These are phyloP conservation scores for Paramecium octaurelia DNA, from an alignment of 73 alveolate species.

Conservation along the genomic window DNA sequence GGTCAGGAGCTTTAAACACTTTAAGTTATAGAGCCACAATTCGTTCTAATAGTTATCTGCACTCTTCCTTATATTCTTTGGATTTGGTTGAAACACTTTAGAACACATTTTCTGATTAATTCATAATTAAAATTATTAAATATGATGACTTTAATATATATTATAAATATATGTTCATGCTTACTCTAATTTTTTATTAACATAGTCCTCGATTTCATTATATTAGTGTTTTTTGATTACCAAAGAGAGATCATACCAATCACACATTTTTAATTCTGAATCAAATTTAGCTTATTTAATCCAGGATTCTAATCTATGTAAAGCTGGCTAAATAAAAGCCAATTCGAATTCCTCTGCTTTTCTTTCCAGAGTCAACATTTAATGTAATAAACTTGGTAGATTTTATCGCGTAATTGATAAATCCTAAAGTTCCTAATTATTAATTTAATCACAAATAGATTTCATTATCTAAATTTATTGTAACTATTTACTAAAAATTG, in stretches of 20 bases:
- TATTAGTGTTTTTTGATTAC: neutral
- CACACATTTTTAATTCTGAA: neutral
- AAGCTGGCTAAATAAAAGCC: neutral
- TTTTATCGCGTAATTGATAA: neutral
- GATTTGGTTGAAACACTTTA: neutral
- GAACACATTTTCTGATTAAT: neutral
- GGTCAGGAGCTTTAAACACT: slow-evolving; percentile 47
- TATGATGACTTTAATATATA: neutral
- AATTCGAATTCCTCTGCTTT: neutral
- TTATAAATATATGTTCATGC: neutral
- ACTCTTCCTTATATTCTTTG: slow-evolving; percentile 30
- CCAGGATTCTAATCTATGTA: neutral
- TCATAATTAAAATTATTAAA: neutral
- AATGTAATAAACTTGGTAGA: neutral
- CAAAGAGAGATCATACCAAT: neutral
- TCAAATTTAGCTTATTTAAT: neutral
- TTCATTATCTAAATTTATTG: neutral
- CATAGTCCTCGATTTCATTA: neutral
- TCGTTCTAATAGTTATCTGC: neutral
- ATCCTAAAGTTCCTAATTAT: neutral
- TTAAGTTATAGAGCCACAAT: slow-evolving; percentile 8
- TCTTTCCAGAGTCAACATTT: neutral
- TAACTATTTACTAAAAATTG: neutral
- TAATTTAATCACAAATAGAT: neutral
- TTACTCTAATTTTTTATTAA: neutral